A percentile compares a stretch with the other conserved stretches of the same genome.
Evolutionary conservation across 768 basidiomycete species (phyloP).

Genomic region (Calocera viscosa): DNA sequence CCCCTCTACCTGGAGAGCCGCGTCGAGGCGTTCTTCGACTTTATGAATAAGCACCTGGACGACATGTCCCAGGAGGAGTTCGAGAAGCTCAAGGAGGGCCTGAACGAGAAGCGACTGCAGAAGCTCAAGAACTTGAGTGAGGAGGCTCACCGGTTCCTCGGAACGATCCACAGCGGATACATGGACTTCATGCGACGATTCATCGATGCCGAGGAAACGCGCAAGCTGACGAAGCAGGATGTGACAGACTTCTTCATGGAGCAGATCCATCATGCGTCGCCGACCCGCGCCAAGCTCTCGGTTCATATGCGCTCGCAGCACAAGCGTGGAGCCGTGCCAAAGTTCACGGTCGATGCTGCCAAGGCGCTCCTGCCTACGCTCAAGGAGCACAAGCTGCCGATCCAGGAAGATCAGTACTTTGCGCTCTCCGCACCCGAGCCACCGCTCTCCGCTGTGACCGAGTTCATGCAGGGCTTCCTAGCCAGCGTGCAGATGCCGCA

Average conservation of each 20-base stretch:
- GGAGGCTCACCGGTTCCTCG: constrained; percentile 58
- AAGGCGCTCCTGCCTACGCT: constrained; percentile 48
- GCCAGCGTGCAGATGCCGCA: constrained; percentile 26
- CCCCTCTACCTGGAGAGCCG: constrained; percentile 73
- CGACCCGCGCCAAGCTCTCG: constrained; percentile 67
- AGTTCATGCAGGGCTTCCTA: constrained; percentile 45
- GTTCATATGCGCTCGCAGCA: constrained; percentile 65
- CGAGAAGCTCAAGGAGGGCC: constrained; percentile 56
- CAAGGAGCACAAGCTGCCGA: constrained; percentile 35
- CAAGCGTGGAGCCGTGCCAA: constrained; percentile 32
- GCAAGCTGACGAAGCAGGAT: constrained; percentile 58
- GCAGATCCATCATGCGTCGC: constrained; percentile 56
- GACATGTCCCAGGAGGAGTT: constrained; percentile 64
- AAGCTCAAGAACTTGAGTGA: constrained; percentile 78
- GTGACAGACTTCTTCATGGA: constrained; percentile 56
- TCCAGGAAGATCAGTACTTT: constrained; percentile 42
- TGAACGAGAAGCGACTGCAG: constrained; percentile 74
- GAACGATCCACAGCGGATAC: constrained; percentile 62
- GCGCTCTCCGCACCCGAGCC: constrained; percentile 44
- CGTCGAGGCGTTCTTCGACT: constrained; percentile 74
- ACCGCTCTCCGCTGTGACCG: constrained; percentile 44
- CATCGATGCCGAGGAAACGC: constrained; percentile 56
- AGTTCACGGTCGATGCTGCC: constrained; percentile 51
- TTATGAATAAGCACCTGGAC: constrained; percentile 54
- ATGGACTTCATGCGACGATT: constrained; percentile 76